Conservation (phyloP, 1,284 basidiomycete species). For the Austroboletus niveus region DNA sequence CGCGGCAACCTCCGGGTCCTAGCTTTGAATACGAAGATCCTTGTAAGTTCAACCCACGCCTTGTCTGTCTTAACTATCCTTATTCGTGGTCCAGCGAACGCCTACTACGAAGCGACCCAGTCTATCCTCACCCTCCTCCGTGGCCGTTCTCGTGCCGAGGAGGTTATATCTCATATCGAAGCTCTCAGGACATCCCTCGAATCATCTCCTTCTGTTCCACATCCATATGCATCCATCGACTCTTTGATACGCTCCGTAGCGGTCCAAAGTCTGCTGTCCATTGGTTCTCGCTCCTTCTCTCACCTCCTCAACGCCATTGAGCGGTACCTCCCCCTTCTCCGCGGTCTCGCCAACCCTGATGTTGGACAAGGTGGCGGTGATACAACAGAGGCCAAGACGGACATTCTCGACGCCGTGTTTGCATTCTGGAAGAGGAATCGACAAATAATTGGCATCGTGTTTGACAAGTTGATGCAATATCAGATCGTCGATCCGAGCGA, state of each 20-base stretch:
- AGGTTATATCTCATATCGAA: slow-evolving; percentile 77
- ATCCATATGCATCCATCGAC: slow-evolving; percentile 55
- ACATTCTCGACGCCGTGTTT: slow-evolving; percentile 69
- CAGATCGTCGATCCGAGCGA: slow-evolving; percentile 95
- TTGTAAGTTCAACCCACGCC: slow-evolving; percentile 40
- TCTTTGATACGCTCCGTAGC: slow-evolving; percentile 73
- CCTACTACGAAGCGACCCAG: slow-evolving; percentile 78
- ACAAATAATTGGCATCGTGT: slow-evolving; percentile 87
- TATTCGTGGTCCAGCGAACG: slow-evolving; percentile 49
- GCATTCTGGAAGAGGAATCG: slow-evolving; percentile 79
- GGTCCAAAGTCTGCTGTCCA: slow-evolving; percentile 87
- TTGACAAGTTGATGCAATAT: slow-evolving; percentile 99
- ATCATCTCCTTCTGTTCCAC: slow-evolving; percentile 45
- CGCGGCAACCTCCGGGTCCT: slow-evolving; percentile 77
- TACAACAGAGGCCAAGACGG: slow-evolving; percentile 60
- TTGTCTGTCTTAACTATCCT: not conserved
- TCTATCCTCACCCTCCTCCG: slow-evolving; percentile 82
- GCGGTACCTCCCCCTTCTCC: slow-evolving; percentile 88
- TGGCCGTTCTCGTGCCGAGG: slow-evolving; percentile 72
- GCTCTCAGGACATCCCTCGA: slow-evolving; percentile 65
- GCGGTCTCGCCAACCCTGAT: slow-evolving; percentile 53
- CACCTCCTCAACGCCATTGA: slow-evolving; percentile 98
- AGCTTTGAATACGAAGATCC: slow-evolving; percentile 82
- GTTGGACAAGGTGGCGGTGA: slow-evolving; percentile 22
- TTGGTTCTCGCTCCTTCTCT: slow-evolving; percentile 95